Evolutionary conservation across 331 rosid species (phyloP).

Genomic region (Cydonia oblonga): DNA sequence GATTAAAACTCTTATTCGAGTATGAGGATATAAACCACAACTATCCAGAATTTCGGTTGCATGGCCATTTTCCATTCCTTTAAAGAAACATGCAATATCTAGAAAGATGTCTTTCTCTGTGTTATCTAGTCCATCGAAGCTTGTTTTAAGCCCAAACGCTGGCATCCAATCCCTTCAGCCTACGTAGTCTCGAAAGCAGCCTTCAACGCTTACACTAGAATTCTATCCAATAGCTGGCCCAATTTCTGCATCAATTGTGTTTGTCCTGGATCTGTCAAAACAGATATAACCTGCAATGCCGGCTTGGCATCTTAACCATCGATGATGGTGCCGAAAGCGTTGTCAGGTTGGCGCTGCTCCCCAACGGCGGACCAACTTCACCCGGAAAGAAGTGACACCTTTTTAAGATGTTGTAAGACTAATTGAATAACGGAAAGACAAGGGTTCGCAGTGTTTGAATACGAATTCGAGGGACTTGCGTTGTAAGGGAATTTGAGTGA

Average conservation of each 20-base stretch:
- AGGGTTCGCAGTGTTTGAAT: background rate
- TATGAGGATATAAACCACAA: no score
- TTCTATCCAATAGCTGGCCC: conserved; percentile 24
- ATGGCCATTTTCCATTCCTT: no score
- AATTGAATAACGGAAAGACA: no score
- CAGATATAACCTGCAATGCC: conserved; percentile 17
- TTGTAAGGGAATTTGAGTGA: background rate
- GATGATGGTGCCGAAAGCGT: conserved; percentile 41
- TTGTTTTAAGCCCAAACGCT: conserved; percentile 9
- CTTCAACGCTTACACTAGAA: conserved; percentile 29
- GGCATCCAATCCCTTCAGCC: conserved; percentile 15
- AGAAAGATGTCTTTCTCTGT: no score
- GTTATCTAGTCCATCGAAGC: no score
- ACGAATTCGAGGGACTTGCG: background rate
- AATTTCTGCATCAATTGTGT: conserved; percentile 25
- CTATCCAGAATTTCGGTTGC: no score
- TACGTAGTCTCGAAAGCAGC: conserved; percentile 26
- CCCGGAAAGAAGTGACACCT: background rate
- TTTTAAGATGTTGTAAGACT: background rate
- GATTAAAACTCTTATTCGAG: no score
- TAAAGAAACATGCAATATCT: no score
- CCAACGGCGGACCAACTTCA: conserved; percentile 12
- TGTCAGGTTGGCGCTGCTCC: conserved; percentile 29
- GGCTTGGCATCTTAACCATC: conserved; percentile 11
- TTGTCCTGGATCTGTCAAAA: conserved; percentile 34